A percentile compares a stretch with the other conserved stretches of the same genome.
Conservation (phyloP, 2,329 filamentous ascomycete genomes). For the Ramichloridium luteum region DNA sequence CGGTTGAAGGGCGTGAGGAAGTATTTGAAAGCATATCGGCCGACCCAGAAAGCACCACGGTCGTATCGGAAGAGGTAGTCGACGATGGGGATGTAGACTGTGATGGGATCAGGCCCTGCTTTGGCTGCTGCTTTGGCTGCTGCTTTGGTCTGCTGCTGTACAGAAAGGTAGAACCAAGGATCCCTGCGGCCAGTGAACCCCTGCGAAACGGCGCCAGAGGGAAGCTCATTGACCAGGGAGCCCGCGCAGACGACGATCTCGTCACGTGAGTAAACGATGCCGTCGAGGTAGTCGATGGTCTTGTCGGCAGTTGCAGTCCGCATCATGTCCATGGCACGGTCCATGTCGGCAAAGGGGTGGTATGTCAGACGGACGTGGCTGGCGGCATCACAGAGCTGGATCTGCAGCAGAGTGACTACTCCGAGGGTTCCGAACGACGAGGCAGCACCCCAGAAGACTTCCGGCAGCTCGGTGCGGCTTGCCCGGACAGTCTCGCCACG, state of each 20-base stretch:
- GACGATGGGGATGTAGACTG: constrained; percentile 34
- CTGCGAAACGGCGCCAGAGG: constrained; percentile 22
- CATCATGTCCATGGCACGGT: constrained; percentile 31
- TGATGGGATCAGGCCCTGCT: no score
- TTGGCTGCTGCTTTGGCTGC: constrained; percentile 2
- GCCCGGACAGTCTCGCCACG: constrained; percentile 35
- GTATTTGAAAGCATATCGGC: constrained; percentile 47
- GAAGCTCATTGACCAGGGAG: constrained; percentile 29
- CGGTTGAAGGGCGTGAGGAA: constrained; percentile 48
- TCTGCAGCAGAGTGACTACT: constrained; percentile 47
- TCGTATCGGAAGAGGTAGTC: constrained; percentile 53
- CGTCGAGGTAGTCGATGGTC: constrained; percentile 52
- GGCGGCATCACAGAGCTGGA: constrained; percentile 35
- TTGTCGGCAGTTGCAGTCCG: constrained; percentile 25
- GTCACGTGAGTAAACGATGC: constrained; percentile 35
- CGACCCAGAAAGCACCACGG: constrained; percentile 54
- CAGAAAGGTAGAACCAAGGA: constrained; percentile 65
- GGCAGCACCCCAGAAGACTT: constrained; percentile 53
- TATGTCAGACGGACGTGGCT: constrained; percentile 40
- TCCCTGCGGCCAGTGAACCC: constrained; percentile 48
- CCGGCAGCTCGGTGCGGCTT: constrained; percentile 39
- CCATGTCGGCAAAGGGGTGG: constrained; percentile 29
- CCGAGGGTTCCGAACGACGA: constrained; percentile 56
- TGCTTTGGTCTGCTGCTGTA: constrained; percentile 27
- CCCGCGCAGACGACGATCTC: constrained; percentile 34